Base-by-base conservation (phyloP, 2,329 filamentous ascomycete species). In the Diaporthe longicolla region DNA sequence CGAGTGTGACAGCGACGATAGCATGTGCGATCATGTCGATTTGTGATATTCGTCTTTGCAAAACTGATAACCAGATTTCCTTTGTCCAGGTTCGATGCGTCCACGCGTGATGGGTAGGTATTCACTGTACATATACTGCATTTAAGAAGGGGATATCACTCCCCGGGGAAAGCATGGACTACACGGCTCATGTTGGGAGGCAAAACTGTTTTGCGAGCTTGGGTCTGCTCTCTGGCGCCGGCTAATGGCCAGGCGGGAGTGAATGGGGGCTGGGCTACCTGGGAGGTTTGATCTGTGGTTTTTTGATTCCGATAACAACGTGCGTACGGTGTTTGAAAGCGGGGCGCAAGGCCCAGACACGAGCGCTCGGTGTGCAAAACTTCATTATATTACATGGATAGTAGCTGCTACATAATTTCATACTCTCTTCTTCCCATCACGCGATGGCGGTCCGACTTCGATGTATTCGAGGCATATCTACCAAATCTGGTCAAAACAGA, bases 1-100 rank as follows among this genome's bases (percentile, higher is more conserved):
- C 74, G 88, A 89, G 57, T 83, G 83, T 66, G 87, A 86, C 57
- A 83, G 82, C 32, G 80, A 79, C 15, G 77, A 78, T 10, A 76
- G 73, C 40, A n/a, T 48, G n/a, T 74, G 74, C 43, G 59, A 66
- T 21, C n/a, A 43, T 15, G 50, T 73, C n/a, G 71, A 55, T 10
- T 24, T 55, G 45, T 75, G 59, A 75, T 52, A 7, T 10, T 54
- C 43, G 21, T 3, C 21, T 37, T 54, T 37, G 4, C 50, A 52
- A 48, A 37, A 45, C n/a, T 50, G 29, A 19, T 13, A 35, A 26
- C 43, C 29, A 52, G 35, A 40, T 32, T 48, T 63, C 59, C 21
- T 66, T 66, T 37, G 50, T 71, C 19, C 21, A 59, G 21, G 32
- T 61, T 37, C 32, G 52, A 29, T 68, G 61, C 19, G 45, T 50